phyloP scores from a whole-genome alignment of 768 basidiomycete species.

The Boletus reticuloceps region DNA sequence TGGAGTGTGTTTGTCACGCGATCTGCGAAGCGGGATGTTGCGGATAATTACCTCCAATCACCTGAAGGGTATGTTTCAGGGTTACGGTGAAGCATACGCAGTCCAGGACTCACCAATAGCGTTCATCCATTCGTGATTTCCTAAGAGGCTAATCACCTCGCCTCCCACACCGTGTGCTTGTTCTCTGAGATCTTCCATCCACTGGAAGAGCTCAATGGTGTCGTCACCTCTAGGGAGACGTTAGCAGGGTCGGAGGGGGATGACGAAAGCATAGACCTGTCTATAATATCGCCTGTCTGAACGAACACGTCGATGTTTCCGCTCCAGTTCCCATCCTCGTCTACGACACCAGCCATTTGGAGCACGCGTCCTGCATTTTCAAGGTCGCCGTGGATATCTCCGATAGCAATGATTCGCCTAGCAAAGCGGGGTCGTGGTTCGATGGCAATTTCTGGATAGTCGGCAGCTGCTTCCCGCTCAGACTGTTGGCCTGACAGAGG shows the following conservation, averaged over 20 bases:
- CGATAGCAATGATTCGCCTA: conserved; percentile 77
- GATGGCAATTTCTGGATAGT: conserved; percentile 9
- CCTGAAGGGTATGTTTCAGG: conserved; percentile 40
- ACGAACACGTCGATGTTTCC: conserved; percentile 84
- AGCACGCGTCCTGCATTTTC: conserved; percentile 78
- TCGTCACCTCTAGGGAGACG: conserved; percentile 68
- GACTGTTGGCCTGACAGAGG: conserved; percentile 8
- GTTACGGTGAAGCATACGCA: conserved; percentile 1
- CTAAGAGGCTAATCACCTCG: conserved; percentile 71
- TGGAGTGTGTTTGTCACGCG: conserved; percentile 4
- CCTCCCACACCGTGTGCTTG: conserved; percentile 73
- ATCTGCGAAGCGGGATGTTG: background rate
- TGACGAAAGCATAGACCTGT: conserved; percentile 52
- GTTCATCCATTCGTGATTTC: conserved; percentile 98
- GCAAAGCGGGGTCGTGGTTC: conserved; percentile 33
- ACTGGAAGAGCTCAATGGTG: conserved; percentile 78
- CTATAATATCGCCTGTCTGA: conserved; percentile 95
- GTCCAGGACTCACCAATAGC: conserved; percentile 53
- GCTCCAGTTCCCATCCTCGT: conserved; percentile 74
- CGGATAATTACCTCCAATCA: conserved; percentile 71
- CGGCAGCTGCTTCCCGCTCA: background rate
- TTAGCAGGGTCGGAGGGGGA: conserved; percentile 10
- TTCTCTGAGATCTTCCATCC: conserved; percentile 80
- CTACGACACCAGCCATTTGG: conserved; percentile 74
- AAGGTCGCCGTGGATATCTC: conserved; percentile 90